Evolutionary conservation across 805 yeast genomes (phyloP).

Genomic region (Candida vaughaniae): DNA sequence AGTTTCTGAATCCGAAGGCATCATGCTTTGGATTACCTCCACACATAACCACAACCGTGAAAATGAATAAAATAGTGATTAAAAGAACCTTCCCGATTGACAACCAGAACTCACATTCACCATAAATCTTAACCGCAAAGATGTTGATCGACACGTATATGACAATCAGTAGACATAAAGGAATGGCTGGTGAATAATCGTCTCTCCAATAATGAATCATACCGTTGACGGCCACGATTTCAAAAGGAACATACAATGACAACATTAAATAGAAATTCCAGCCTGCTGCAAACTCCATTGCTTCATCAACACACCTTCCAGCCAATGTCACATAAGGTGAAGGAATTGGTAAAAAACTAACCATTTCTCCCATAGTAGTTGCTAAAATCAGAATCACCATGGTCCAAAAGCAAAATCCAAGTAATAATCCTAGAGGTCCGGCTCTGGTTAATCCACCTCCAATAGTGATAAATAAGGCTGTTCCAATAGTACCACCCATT

Average conservation of each 20-base stretch:
- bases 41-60: conserved; percentile 35
- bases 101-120: conserved; percentile 50
- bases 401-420: conserved; percentile 35
- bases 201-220: conserved; percentile 54
- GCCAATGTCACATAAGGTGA: conserved; percentile 39
- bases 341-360: conserved; percentile 33
- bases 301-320: conserved; percentile 38
- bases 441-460: conserved; percentile 26
- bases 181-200: conserved; percentile 47
- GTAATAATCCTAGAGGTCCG: conserved; percentile 35
- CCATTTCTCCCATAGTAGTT: conserved; percentile 39
- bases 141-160: conserved; percentile 42
- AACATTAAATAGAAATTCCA: conserved; percentile 43
- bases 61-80: conserved; percentile 36
- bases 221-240: conserved; percentile 49
- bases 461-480: conserved; percentile 37
- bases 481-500: conserved; percentile 31
- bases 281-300: conserved; percentile 32
- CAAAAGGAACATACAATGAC: conserved; percentile 46
- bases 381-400: conserved; percentile 29
- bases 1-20: conserved; percentile 34
- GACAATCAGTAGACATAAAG: conserved; percentile 41
- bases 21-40: conserved; percentile 35
- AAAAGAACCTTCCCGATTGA: conserved; percentile 37
- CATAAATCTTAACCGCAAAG: conserved; percentile 48